Evolutionary conservation across 1,284 basidiomycete species (phyloP).

Genomic region (Mixia osmundae): DNA sequence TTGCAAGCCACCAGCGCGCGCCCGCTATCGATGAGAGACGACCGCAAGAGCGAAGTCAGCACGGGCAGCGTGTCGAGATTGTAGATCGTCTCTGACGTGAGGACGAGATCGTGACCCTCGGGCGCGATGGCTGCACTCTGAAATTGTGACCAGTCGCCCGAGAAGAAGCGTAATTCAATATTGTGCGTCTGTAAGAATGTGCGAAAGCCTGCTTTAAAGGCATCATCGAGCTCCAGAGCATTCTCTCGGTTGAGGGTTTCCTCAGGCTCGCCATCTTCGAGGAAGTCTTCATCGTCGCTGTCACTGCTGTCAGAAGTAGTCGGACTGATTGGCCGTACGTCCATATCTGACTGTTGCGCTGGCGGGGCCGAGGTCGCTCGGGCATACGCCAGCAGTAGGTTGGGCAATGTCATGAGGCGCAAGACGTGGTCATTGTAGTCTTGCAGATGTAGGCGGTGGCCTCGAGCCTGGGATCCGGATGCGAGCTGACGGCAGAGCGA

Average conservation of each 20-base stretch:
- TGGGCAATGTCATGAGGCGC: slow-evolving; percentile 43
- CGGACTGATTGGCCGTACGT: too few relatives aligned
- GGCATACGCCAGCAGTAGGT: slow-evolving; percentile 65
- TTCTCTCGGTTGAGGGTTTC: too few relatives aligned
- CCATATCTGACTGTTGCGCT: too few relatives aligned
- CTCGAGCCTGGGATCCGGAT: too few relatives aligned
- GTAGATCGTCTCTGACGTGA: slow-evolving; percentile 90
- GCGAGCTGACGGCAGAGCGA: slow-evolving; percentile 31
- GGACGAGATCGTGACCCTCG: slow-evolving; percentile 27
- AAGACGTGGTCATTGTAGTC: slow-evolving; percentile 48
- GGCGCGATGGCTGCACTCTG: slow-evolving; percentile 10
- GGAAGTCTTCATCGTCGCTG: too few relatives aligned
- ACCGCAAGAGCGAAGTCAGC: slow-evolving; percentile 32
- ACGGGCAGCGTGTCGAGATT: slow-evolving; percentile 38
- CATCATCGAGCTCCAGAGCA: too few relatives aligned
- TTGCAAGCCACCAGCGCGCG: slow-evolving; percentile 50
- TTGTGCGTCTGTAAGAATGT: slow-evolving; percentile 31
- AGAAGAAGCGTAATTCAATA: slow-evolving; percentile 48
- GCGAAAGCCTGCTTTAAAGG: too few relatives aligned
- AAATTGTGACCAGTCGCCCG: slow-evolving; percentile 55
- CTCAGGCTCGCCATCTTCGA: too few relatives aligned
- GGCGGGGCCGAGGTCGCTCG: too few relatives aligned
- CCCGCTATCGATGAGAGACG: slow-evolving; percentile 8
- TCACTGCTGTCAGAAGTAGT: too few relatives aligned
- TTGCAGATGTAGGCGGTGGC: slow-evolving; percentile 67